Percentiles rank a stretch among this genome's conserved stretches.
Evolutionary conservation across 495 filamentous ascomycete genomes (phyloP).

Genomic region (Bryoglossum gracile): DNA sequence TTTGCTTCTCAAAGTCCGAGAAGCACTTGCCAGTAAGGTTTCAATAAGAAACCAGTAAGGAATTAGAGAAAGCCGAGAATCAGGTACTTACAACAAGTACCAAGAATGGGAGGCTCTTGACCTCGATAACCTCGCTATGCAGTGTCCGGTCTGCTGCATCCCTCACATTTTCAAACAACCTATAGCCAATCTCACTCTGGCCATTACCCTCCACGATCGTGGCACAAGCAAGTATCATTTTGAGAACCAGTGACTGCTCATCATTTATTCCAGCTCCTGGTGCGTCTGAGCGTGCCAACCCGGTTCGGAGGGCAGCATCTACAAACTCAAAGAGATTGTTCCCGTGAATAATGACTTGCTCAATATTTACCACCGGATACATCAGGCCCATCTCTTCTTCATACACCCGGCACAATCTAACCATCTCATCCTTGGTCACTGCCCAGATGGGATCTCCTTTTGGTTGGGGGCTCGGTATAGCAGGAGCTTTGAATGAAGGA

Average conservation of each 20-base stretch:
- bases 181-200: conserved; percentile 61
- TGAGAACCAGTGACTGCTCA: conserved; percentile 61
- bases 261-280: conserved; percentile 57
- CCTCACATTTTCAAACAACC: conserved; percentile 64
- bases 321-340: conserved; percentile 52
- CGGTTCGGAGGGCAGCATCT: conserved; percentile 46
- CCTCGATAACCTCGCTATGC: conserved; percentile 54
- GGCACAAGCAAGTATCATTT: conserved; percentile 70
- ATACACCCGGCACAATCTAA: conserved; percentile 63
- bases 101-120: conserved; percentile 65
- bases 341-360: conserved; percentile 55
- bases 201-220: conserved; percentile 68
- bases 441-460: conserved; percentile 69
- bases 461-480: conserved; percentile 28
- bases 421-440: conserved; percentile 60
- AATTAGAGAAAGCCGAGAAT: no score
- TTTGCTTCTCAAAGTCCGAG: neutral
- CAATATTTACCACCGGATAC: conserved; percentile 75
- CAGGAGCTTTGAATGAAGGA: conserved; percentile 24
- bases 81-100: conserved; percentile 63
- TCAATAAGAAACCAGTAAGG: no score
- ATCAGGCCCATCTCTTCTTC: conserved; percentile 82
- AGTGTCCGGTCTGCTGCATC: conserved; percentile 61
- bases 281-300: conserved; percentile 45
- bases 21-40: no score